Evolutionary conservation across 2,329 filamentous ascomycete species (phyloP), one percentile per base, ranked within the genome.

Genomic region (Aspergillus neotritici): DNA sequence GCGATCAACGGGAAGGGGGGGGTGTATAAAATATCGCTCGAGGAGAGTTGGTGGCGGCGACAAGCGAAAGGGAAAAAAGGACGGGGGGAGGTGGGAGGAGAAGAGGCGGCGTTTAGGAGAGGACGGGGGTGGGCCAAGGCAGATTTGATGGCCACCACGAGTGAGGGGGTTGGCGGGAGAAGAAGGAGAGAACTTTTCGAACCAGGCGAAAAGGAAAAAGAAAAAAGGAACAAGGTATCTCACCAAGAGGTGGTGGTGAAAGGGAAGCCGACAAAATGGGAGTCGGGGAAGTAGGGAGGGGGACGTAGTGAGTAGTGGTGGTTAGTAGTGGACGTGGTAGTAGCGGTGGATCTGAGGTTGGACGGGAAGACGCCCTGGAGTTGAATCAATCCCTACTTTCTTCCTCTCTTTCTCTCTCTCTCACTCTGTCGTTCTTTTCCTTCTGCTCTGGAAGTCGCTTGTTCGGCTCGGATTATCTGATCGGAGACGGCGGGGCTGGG

Each of bases 391-490:
- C 43, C 41, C 43, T 50, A 35, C 48, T 43, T 25, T 25, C 21
- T 25, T 25, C 21, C 9, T 25, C 21, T 25, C 3, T 25, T 8
- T 25, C 2, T 25, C 21, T 25, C 6, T 25, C 21, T 25, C 6
- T 25, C 35, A 28, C 13, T 25, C 33, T 34, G 14, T 25, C 21
- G 12, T 37, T 49, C 40, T 37, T 28, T 16, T 25, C 14, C 15
- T 37, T 37, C 35, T 17, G 36, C 25, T 28, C 31, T 21, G 58
- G 56, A 55, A 58, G 56, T 65, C 61, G 61, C 62, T 65, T 64
- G 62, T 57, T 62, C 62, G 62, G 61, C 56, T 25, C 61, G 61
- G 62, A 65, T 59, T 51, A 65, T 58, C 57, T 48, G 41, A 3
- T 40, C 56, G 52, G 56, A 59, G 53, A 49, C 49, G 46, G 46